Evolutionary conservation across 805 yeast genomes (phyloP).

Genomic region (Isabelozyma pseudorhagii): DNA sequence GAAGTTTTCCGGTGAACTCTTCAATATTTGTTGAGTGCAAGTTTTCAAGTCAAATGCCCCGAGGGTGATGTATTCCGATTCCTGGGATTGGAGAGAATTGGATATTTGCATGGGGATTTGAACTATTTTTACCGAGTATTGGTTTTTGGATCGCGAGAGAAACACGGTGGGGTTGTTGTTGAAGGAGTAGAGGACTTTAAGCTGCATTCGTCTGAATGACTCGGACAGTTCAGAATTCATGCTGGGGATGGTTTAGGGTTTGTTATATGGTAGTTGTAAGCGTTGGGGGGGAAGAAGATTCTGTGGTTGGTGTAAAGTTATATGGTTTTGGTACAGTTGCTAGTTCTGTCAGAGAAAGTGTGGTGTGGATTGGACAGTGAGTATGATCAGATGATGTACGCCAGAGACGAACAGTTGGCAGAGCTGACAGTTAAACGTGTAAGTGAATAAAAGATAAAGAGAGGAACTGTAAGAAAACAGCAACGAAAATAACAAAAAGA

Average conservation of each 20-base stretch:
- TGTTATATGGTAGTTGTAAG: not conserved
- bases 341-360: too few relatives aligned
- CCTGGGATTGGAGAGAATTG: conserved; percentile 4
- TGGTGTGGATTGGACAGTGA: too few relatives aligned
- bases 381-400: too few relatives aligned
- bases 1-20: conserved; percentile 42
- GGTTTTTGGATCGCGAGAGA: conserved; percentile 34
- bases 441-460: too few relatives aligned
- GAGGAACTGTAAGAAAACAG: too few relatives aligned
- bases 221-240: conserved; percentile 2
- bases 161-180: conserved; percentile 42
- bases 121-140: conserved; percentile 34
- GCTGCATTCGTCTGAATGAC: conserved; percentile 34
- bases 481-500: too few relatives aligned
- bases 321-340: too few relatives aligned
- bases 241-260: not conserved
- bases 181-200: conserved; percentile 43
- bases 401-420: too few relatives aligned
- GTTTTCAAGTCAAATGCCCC: conserved; percentile 41
- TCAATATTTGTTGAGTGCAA: conserved; percentile 36
- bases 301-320: not conserved
- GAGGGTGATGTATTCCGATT: conserved; percentile 29
- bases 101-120: conserved; percentile 25
- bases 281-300: not conserved
- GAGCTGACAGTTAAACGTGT: too few relatives aligned